Evolutionary conservation across 805 yeast genomes (phyloP).

Genomic region (Sugiyamaella marilandica): DNA sequence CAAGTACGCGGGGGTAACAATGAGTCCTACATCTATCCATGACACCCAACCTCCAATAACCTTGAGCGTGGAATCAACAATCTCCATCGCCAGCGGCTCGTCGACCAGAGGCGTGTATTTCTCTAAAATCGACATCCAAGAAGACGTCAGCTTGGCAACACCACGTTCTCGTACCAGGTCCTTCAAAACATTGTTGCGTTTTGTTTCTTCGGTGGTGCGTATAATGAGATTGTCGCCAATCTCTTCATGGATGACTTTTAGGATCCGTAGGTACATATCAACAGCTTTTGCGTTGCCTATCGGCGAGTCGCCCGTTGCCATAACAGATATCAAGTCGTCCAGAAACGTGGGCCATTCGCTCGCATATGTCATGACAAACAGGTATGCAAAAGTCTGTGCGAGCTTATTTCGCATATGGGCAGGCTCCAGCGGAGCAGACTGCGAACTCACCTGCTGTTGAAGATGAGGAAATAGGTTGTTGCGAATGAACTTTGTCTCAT

Average conservation of each 20-base stretch:
- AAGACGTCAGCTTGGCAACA: slow-evolving; percentile 55
- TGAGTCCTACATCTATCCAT: slow-evolving; percentile 83
- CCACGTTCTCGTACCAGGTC: slow-evolving; percentile 78
- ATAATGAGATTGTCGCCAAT: slow-evolving; percentile 87
- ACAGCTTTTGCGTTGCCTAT: slow-evolving; percentile 41
- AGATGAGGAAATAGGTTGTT: slow-evolving; percentile 46
- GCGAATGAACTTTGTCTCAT: slow-evolving; percentile 45
- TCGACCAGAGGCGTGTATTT: slow-evolving; percentile 26
- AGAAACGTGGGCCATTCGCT: slow-evolving; percentile 48
- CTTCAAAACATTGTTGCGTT: slow-evolving; percentile 67
- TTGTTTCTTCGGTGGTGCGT: slow-evolving; percentile 53
- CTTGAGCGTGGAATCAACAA: slow-evolving; percentile 53
- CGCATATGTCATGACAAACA: slow-evolving; percentile 48
- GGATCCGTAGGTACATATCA: slow-evolving; percentile 72
- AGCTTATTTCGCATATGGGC: slow-evolving; percentile 50
- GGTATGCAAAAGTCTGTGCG: slow-evolving; percentile 49
- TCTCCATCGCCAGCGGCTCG: slow-evolving; percentile 35
- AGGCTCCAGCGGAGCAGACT: slow-evolving; percentile 32
- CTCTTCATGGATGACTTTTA: slow-evolving; percentile 76
- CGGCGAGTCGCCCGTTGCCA: slow-evolving; percentile 27
- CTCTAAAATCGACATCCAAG: slow-evolving; percentile 61
- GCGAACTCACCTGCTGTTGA: slow-evolving; percentile 25
- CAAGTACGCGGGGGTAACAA: slow-evolving; percentile 58
- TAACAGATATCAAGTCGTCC: slow-evolving; percentile 43
- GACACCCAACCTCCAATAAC: slow-evolving; percentile 82